phyloP scores from a whole-genome alignment of 495 filamentous ascomycete genomes.

The Geoglossum glabrum region DNA sequence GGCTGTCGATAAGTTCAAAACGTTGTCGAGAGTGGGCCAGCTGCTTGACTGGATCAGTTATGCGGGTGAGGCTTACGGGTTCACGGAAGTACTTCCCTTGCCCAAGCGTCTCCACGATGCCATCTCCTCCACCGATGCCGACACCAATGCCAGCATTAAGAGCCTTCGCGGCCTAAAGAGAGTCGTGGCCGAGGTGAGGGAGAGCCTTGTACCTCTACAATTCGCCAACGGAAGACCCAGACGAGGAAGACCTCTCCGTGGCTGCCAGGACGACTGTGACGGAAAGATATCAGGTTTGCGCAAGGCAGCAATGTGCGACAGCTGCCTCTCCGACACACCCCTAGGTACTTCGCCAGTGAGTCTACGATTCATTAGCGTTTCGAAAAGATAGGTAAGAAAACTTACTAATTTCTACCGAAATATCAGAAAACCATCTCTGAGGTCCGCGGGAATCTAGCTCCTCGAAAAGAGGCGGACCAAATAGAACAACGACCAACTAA shows the following conservation, averaged over 20 bases:
- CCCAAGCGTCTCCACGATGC: neutral
- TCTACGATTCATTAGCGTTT: too few relatives aligned
- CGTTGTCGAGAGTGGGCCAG: neutral
- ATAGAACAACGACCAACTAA: too few relatives aligned
- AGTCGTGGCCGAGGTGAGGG: neutral
- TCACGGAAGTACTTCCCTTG: neutral
- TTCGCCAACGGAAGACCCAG: neutral
- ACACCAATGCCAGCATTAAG: neutral
- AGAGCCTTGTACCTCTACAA: neutral
- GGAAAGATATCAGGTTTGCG: neutral
- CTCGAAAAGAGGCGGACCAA: too few relatives aligned
- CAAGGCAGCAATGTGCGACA: neutral
- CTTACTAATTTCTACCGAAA: too few relatives aligned
- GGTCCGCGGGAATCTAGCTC: neutral
- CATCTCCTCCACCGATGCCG: neutral
- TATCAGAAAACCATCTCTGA: neutral
- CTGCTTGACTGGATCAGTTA: neutral
- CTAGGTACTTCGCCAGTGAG: neutral
- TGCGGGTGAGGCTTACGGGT: neutral
- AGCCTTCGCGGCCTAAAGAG: neutral
- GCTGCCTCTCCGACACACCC: neutral
- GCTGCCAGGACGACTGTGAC: neutral
- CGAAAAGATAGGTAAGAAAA: too few relatives aligned
- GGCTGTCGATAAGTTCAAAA: neutral
- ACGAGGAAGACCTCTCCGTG: neutral